Conservation (phyloP, 2,329 filamentous ascomycete genomes). For the Pseudogymnoascus sp. region DNA sequence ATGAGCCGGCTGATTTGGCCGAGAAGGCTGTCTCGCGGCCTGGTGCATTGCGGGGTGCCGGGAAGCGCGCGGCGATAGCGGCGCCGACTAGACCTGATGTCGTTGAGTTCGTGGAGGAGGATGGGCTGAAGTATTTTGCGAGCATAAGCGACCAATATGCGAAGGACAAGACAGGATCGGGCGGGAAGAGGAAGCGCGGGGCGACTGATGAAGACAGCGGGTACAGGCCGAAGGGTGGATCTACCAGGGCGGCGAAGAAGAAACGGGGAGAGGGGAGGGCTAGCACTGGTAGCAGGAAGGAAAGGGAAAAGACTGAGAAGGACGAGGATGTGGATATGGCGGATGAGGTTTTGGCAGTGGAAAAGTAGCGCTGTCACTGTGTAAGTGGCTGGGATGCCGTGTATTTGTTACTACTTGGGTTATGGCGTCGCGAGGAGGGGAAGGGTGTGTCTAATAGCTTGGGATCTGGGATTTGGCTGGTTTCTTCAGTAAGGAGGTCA, state of each 20-base stretch:
- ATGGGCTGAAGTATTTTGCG: constrained; percentile 29
- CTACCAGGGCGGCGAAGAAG: constrained; percentile 1
- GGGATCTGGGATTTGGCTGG: not conserved
- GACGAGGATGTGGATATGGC: constrained; percentile 1
- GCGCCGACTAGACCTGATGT: constrained; percentile 27
- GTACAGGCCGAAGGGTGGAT: constrained; percentile 48
- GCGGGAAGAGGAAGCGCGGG: constrained; percentile 45
- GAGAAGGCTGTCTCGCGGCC: constrained; percentile 36
- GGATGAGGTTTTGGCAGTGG: not conserved
- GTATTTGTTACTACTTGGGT: constrained; percentile 2
- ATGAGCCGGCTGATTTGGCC: constrained; percentile 27
- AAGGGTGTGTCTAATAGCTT: not conserved
- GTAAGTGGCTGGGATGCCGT: not conserved
- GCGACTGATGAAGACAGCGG: constrained; percentile 48
- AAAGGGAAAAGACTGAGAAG: not conserved
- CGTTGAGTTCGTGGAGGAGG: constrained; percentile 31
- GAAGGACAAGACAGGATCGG: constrained; percentile 15
- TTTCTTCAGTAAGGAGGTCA: not conserved
- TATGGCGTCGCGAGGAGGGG: not conserved
- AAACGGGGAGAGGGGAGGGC: not conserved
- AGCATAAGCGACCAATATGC: constrained; percentile 16
- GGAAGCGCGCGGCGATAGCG: constrained; percentile 28
- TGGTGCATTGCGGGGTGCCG: constrained; percentile 28
- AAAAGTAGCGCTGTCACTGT: not conserved
- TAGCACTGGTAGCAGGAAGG: not conserved